Base-by-base conservation (phyloP, 805 yeast genomes). In the Zygosaccharomyces siamensis region DNA sequence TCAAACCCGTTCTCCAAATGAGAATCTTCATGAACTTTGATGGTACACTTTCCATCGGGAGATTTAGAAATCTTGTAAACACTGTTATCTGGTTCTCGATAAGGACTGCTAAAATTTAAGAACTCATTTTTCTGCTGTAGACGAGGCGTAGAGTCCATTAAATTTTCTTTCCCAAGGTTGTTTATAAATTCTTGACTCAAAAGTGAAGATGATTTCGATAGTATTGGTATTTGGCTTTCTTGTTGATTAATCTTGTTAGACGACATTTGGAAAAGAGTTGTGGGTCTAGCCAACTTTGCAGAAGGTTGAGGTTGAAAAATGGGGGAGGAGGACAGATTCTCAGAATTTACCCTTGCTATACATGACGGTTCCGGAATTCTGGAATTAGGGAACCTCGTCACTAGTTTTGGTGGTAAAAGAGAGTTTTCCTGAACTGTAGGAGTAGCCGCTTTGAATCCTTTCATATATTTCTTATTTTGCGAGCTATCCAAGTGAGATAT, bases 21-120 rank as follows among this genome's bases (percentile, higher is more conserved):
- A 12, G 46, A 52, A 11, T 52, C 47, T 28, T 57, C 51, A 30
- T 56, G 54, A 8, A 64, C 53, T 39, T 62, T 60, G n/a, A 65
- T 46, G 27, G 53, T 56, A 44, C 58, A 57, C 38, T 60, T 65
- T 3, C 68, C 69, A 21, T 61, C 68, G 2, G 67, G 68, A 1
- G 68, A 62, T 55, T 52, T 56, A 4, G 62, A 60, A 20, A 65
- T 51, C 43, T 57, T 59, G 47, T 64, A 65, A 3, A 64, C 54
- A 36, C 67, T 61, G 42, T 62, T 61, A 7, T 61, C 57, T 7
- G 64, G 59, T 43, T 61, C 68, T 36, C 54, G 57, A 20, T 55
- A 57, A 10, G 68, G 67, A 31, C 67, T 63, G 30, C 61, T 57
- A n/a, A 54, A 40, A 32, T 38, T 36, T 30, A 43, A 3, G 7